Percentiles rank a stretch among this genome's conserved stretches.
Conservation (phyloP, 129 eudicot genomes). For the Ambrosia artemisiifolia region DNA sequence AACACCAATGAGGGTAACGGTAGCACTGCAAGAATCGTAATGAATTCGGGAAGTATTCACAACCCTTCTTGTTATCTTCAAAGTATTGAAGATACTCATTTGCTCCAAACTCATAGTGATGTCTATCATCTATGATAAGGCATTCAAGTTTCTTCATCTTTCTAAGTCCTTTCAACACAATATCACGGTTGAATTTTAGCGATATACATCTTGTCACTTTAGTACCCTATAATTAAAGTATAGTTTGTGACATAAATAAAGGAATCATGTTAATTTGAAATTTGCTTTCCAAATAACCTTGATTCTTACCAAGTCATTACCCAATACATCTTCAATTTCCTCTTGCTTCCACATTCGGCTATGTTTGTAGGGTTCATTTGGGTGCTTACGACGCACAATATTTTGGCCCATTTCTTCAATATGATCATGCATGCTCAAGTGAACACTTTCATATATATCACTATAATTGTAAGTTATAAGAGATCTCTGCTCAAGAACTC, state of each 20-base stretch:
- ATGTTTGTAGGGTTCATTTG: not conserved
- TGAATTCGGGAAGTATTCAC: not conserved
- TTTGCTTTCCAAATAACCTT: not conserved
- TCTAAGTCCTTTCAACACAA: not conserved
- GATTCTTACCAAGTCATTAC: conserved; percentile 8
- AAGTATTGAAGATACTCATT: too few relatives aligned
- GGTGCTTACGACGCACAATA: conserved; percentile 17
- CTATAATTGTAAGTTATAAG: not conserved
- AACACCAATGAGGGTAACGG: not conserved
- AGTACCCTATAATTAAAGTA: not conserved
- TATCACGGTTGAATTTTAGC: not conserved
- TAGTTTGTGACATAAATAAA: not conserved
- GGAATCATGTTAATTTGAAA: not conserved
- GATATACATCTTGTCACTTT: not conserved
- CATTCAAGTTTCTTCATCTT: conserved; percentile 13
- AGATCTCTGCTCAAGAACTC: conserved; percentile 19
- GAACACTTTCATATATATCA: not conserved
- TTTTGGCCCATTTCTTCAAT: conserved; percentile 32
- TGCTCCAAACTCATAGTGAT: not conserved
- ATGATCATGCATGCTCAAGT: conserved; percentile 22
- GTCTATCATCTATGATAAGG: not conserved
- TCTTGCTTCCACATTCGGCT: conserved; percentile 19
- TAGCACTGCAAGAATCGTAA: conserved; percentile 19
- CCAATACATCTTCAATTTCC: conserved; percentile 22
- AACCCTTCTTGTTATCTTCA: not conserved